Conservation (phyloP, 1,139 yeast genomes). For the Eremothecium gossypii region DNA sequence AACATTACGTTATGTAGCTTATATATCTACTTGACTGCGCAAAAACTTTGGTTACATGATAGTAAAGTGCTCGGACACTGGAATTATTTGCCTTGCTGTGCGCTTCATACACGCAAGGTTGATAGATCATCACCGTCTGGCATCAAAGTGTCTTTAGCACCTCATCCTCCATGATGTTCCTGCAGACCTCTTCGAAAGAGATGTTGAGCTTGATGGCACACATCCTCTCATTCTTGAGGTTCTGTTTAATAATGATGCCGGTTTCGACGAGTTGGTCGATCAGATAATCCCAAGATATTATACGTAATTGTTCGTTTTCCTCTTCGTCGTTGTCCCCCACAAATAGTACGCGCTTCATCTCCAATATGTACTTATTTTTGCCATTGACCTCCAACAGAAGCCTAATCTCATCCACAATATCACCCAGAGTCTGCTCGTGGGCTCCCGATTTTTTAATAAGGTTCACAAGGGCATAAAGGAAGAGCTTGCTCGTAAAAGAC, state of each 20-base stretch:
- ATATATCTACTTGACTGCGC: no score
- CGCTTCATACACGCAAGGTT: no score
- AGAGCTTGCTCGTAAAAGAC: constrained; percentile 61
- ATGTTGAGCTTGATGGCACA: constrained; percentile 55
- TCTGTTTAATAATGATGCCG: constrained; percentile 65
- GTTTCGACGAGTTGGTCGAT: constrained; percentile 61
- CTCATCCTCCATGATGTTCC: constrained; percentile 49
- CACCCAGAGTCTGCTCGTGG: constrained; percentile 67
- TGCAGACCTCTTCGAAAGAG: constrained; percentile 59
- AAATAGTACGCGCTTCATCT: constrained; percentile 24
- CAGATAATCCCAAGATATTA: constrained; percentile 30
- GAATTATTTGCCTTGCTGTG: no score
- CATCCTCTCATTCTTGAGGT: constrained; percentile 57
- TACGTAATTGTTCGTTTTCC: constrained; percentile 22
- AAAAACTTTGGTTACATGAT: no score
- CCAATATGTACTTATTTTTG: constrained; percentile 23
- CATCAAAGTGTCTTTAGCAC: constrained; percentile 14
- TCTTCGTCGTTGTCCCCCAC: constrained; percentile 13
- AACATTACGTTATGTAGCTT: no score
- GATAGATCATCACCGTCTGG: background rate
- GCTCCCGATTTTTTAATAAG: constrained; percentile 60
- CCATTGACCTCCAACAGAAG: constrained; percentile 36
- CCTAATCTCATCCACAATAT: constrained; percentile 67
- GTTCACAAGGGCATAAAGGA: constrained; percentile 57
- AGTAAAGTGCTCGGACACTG: no score